These are phyloP conservation scores for Psidium guajava DNA, from an alignment of 345 rosid species.

Conservation along the genomic window DNA sequence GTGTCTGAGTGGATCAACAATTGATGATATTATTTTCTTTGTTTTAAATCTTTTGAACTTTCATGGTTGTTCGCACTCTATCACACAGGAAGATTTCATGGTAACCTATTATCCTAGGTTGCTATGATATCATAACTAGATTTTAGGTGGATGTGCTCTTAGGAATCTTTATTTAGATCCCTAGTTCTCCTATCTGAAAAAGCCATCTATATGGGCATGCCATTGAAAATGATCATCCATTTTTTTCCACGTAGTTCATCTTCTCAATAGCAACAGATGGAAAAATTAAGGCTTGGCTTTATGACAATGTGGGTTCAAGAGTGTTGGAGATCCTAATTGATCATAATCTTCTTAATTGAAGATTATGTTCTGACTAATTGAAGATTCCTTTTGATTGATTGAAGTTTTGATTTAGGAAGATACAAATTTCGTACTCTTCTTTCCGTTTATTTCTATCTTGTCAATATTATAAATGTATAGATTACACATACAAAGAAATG, in stretches of 20 bases:
- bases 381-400: too few relatives aligned
- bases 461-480: too few relatives aligned
- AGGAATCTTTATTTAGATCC: neutral
- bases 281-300: slow-evolving; percentile 83
- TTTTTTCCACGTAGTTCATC: slow-evolving; percentile 33
- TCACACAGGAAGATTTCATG: neutral
- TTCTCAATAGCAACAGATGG: slow-evolving; percentile 76
- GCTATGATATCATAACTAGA: neutral
- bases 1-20: neutral
- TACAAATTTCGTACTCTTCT: too few relatives aligned
- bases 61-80: neutral
- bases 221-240: neutral
- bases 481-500: too few relatives aligned
- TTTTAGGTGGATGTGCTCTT: neutral
- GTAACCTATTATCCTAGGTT: neutral
- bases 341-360: too few relatives aligned
- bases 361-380: too few relatives aligned
- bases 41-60: neutral
- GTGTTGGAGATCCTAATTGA: too few relatives aligned
- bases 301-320: slow-evolving; percentile 61
- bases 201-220: neutral
- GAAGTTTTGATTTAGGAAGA: too few relatives aligned
- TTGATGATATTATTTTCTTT: neutral
- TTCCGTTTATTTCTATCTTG: too few relatives aligned
- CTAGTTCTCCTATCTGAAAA: neutral